These are phyloP conservation scores for Lanmaoa pseudosensibilis DNA, from an alignment of 768 basidiomycete genomes.

Conservation along the genomic window DNA sequence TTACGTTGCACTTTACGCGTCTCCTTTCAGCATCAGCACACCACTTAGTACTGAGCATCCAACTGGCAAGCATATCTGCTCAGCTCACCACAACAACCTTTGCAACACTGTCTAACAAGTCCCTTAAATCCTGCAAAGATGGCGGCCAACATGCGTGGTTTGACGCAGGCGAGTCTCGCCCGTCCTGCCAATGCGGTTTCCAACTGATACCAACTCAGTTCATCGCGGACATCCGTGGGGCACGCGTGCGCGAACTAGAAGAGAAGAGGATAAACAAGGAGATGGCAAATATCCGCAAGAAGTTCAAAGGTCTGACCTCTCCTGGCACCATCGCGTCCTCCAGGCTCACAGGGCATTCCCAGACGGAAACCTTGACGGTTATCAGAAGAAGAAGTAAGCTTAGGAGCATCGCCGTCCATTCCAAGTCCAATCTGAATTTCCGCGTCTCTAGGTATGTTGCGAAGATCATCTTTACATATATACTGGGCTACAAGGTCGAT, in stretches of 20 bases:
- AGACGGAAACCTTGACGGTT: conserved; percentile 87
- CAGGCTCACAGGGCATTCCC: conserved; percentile 7
- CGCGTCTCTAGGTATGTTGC: conserved; percentile 76
- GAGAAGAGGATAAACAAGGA: conserved; percentile 99
- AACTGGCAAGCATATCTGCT: neutral
- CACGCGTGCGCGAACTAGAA: conserved; percentile 92
- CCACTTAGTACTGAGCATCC: neutral
- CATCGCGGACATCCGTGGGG: conserved; percentile 98
- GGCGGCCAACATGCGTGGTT: conserved; percentile 89
- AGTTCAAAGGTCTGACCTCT: conserved; percentile 79
- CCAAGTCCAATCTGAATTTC: conserved; percentile 17
- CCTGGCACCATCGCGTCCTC: conserved; percentile 5
- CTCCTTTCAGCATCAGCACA: conserved; percentile 5
- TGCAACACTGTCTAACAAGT: neutral
- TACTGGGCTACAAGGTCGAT: conserved; percentile 98
- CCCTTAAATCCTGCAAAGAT: conserved; percentile 39
- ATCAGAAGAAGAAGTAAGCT: conserved; percentile 88
- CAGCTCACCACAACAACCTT: neutral
- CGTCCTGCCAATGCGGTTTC: neutral
- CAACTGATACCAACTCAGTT: conserved; percentile 54
- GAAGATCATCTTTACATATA: conserved; percentile 99
- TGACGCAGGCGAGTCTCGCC: conserved; percentile 72
- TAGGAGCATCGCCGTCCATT: conserved; percentile 9
- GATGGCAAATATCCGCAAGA: conserved; percentile 99
- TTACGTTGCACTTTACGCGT: neutral